Base-by-base conservation (phyloP, 495 filamentous ascomycete species). In the Hyaloscypha bicolor region DNA sequence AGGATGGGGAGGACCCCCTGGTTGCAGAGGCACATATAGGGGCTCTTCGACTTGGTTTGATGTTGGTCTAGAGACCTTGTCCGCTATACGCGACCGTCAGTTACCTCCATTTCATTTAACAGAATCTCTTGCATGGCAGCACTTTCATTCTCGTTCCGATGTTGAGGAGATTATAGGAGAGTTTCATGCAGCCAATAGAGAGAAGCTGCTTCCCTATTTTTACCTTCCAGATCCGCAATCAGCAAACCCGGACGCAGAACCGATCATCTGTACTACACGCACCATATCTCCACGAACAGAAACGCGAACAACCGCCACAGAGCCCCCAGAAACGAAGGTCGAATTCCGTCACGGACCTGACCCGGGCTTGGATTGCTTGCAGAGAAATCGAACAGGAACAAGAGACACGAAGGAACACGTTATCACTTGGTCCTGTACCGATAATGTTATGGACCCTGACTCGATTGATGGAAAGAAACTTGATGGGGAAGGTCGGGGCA, bases 11-110 rank as follows among this genome's bases (percentile, higher is more conserved):
- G 76, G 79, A 5, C 70, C 75, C 0, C 29, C 62, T 0, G 21
- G 31, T 5, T 25, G 58, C 1, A 72, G 77, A 6, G 76, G 82
- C 51, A 85, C 81, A n/a, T 91, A 85, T 70, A 64, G 76, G 5
- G 76, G 71, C 16, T 88, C 88, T 0, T 90, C 77, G 74, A 91
- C 89, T 0, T 93, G 90, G 90, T 92, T 92, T 70, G 90, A 91
- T 55, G 83, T 79, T 4, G 87, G 88, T 0, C 67, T 84, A 21
- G 83, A 86, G 57, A 76, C 79, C 16, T 77, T 83, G 25, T 64
- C n/a, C 31, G 63, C 71, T 9, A 55, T 45, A 30, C 31, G 52
- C 2, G 8, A 31, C 9, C 2, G 51, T 12, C 35, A 61, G n/a
- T 6, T 29, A 30, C n/a, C 33, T 11, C 25, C 9, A 48, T 12